phyloP scores from a whole-genome alignment of 495 filamentous ascomycete genomes.

The Parmelia sp. region DNA sequence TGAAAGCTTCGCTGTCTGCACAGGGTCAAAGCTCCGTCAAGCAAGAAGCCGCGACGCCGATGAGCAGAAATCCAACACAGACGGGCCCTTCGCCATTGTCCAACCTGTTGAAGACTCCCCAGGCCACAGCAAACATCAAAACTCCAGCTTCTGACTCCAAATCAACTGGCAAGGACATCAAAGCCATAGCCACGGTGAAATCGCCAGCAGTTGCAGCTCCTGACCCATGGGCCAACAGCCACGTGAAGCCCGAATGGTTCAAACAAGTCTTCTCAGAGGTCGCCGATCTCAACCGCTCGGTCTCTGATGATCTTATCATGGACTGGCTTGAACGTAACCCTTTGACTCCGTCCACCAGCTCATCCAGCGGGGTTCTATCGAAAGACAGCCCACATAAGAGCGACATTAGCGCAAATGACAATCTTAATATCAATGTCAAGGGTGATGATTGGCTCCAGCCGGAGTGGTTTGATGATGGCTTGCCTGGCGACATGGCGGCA shows the following conservation, averaged over 20 bases:
- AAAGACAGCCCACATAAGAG: constrained; percentile 26
- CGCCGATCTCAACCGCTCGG: constrained; percentile 22
- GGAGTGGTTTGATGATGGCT: constrained; percentile 30
- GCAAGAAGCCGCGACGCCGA: constrained; percentile 36
- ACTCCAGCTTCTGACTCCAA: constrained; percentile 30
- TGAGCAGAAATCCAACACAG: constrained; percentile 33
- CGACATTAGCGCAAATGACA: constrained; percentile 25
- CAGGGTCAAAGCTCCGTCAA: constrained; percentile 36
- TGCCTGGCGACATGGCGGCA: constrained; percentile 13
- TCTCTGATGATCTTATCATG: constrained; percentile 32
- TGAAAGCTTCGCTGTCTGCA: constrained; percentile 29
- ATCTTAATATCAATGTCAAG: constrained; percentile 26
- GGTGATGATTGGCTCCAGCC: constrained; percentile 34
- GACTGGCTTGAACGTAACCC: constrained; percentile 37
- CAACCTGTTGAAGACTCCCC: constrained; percentile 41
- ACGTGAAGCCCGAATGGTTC: constrained; percentile 39
- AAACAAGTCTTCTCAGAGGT: constrained; percentile 39
- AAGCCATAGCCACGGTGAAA: constrained; percentile 6
- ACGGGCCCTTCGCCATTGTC: constrained; percentile 42
- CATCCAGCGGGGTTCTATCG: constrained; percentile 13
- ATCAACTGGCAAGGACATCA: constrained; percentile 28
- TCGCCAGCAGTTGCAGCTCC: constrained; percentile 17
- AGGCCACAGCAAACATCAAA: constrained; percentile 30
- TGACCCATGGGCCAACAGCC: constrained; percentile 41
- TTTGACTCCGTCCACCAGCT: constrained; percentile 16